These are phyloP conservation scores for Tarenaya hassleriana DNA, from an alignment of 345 rosid species.

Conservation along the genomic window DNA sequence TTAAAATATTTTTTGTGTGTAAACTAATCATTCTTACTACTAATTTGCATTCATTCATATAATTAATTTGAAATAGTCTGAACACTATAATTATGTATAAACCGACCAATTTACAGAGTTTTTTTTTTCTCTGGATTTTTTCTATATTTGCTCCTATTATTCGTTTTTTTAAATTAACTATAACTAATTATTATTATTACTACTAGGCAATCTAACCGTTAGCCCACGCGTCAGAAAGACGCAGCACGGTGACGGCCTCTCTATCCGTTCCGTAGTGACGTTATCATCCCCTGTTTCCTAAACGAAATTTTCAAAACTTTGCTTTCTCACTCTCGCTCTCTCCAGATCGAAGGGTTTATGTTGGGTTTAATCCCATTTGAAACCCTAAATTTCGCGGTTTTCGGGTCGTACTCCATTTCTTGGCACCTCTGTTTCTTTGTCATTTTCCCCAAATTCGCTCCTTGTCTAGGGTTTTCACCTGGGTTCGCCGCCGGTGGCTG, in stretches of 20 bases:
- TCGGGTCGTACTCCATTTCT: background rate
- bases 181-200: too few species aligned
- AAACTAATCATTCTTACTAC: too few species aligned
- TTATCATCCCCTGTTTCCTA: background rate
- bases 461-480: slow-evolving; percentile 2
- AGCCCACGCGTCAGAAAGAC: too few species aligned
- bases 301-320: slow-evolving; percentile 18
- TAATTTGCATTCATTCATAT: too few species aligned
- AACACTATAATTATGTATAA: too few species aligned
- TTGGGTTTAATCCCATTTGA: background rate
- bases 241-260: background rate
- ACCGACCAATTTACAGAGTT: too few species aligned
- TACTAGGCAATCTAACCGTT: too few species aligned
- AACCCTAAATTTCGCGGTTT: background rate
- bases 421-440: background rate
- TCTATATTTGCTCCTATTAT: too few species aligned
- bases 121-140: too few species aligned
- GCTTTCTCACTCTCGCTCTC: slow-evolving; percentile 3
- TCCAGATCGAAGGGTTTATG: background rate
- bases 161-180: too few species aligned
- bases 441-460: slow-evolving; percentile 1
- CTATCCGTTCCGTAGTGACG: background rate
- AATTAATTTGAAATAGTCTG: too few species aligned
- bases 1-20: too few species aligned
- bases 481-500: slow-evolving; percentile 23